A percentile compares a stretch with the other conserved stretches of the same genome.
These are phyloP conservation scores for Fusarium bulbicola DNA, from an alignment of 2,329 filamentous ascomycete genomes.

Conservation along the genomic window DNA sequence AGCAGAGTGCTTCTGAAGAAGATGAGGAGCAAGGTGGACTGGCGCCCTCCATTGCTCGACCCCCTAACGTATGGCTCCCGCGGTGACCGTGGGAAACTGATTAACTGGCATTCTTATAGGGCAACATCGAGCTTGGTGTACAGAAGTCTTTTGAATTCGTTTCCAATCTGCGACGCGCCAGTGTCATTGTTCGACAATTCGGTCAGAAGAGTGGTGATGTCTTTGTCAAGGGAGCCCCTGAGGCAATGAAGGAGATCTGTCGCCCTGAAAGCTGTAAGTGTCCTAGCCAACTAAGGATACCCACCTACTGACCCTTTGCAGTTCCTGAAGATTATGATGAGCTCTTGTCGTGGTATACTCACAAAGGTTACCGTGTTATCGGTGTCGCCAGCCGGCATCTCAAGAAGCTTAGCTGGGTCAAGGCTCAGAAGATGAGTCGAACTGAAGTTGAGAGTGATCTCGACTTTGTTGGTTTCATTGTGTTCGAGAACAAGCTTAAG, in stretches of 20 bases:
- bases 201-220: constrained; percentile 85
- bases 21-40: constrained; percentile 80
- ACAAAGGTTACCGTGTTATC: constrained; percentile 95
- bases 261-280: constrained; percentile 77
- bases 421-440: constrained; percentile 92
- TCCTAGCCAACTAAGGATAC: no score
- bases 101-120: constrained; percentile 41
- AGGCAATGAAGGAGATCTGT: constrained; percentile 96
- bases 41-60: constrained; percentile 87
- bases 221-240: constrained; percentile 95
- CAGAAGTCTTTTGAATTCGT: constrained; percentile 94
- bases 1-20: constrained; percentile 70
- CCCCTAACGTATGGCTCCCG: constrained; percentile 68
- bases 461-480: constrained; percentile 93
- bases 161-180: constrained; percentile 89
- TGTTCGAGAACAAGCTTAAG: constrained; percentile 99
- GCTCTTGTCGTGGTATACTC: constrained; percentile 88
- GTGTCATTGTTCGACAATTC: constrained; percentile 90
- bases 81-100: background rate
- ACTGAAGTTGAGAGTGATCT: constrained; percentile 84
- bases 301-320: no score
- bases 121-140: constrained; percentile 84
- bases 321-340: constrained; percentile 83
- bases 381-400: constrained; percentile 92
- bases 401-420: constrained; percentile 89